Evolutionary conservation across 768 basidiomycete species (phyloP), one percentile per base, ranked within the genome.

Genomic region (Lactarius deliciosus): DNA sequence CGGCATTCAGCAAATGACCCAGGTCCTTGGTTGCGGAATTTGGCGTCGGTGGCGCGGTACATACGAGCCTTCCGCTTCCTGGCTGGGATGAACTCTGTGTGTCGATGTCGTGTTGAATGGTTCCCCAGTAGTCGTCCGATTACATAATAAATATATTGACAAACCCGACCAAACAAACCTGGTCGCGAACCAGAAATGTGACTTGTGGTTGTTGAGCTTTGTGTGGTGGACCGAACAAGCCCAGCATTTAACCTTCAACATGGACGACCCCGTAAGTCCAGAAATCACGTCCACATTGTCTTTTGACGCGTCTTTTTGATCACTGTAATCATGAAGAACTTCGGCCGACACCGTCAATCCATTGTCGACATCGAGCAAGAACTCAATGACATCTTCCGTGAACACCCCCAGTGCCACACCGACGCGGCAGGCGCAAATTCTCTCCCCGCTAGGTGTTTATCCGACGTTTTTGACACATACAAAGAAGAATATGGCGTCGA

Each of bases 361-460:
- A 81, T 91, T 55, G 82, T 80, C 61, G 86, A 88, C 77, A 87
- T 92, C 65, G 86, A 91, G 74, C 81, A 83, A 69, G 83, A 87
- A 72, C 84, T 92, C 38, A 75, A 85, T 74, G 80, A 81, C 63
- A 84, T 93, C 68, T 91, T 93, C 74, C 78, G 80, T 64, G 79
- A 83, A 40, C 89, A 92, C 72, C 85, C 87, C 13, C 77, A 84
- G 56, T 83, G 84, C 45, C 81, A 84, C 73, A 72, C 79, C 61
- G 86, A 87, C 73, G 83, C 86, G 25, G 77, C 81, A 22, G 85
- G 84, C 61, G 85, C 86, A 64, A 83, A 87, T 40, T 81, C 83
- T 22, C 86, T 93, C 70, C 89, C 90, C 15, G 91, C 84, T 54
- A 82, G 85, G 68, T 83, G 82, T n/a, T 83, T 93, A 43, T 81